phyloP scores from a whole-genome alignment of 495 filamentous ascomycete genomes.

The Aspergillus egyptiacus region DNA sequence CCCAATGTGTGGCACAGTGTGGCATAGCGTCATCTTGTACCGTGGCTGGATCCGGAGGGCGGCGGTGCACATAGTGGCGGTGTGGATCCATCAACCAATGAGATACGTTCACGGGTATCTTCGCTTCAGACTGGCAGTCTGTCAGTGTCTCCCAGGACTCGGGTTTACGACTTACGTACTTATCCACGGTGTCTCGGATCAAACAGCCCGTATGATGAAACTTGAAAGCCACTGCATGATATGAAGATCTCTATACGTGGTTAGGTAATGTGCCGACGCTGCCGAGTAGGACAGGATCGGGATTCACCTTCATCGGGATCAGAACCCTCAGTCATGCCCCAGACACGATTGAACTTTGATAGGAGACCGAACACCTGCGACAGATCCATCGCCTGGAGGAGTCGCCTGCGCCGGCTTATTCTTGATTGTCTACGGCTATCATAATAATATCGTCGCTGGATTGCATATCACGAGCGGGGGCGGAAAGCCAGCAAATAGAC shows the following conservation, averaged over 20 bases:
- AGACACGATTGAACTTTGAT: constrained; percentile 3
- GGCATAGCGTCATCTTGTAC: background rate
- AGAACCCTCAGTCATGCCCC: background rate
- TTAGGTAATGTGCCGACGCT: background rate
- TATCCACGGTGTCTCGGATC: background rate
- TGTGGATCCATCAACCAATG: background rate
- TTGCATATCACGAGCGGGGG: background rate
- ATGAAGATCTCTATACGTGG: background rate
- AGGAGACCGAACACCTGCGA: too few relatives aligned
- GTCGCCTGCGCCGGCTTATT: too few relatives aligned
- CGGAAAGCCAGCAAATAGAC: background rate
- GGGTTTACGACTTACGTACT: background rate
- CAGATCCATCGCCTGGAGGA: too few relatives aligned
- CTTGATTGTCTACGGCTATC: too few relatives aligned
- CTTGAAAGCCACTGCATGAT: background rate
- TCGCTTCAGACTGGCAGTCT: too few relatives aligned
- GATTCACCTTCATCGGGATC: background rate
- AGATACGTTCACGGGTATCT: background rate
- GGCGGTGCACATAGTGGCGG: background rate
- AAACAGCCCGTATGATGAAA: background rate
- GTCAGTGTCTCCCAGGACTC: constrained; percentile 1
- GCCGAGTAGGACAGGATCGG: background rate
- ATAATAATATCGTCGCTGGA: too few relatives aligned
- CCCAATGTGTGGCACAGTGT: background rate
- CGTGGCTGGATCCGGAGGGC: background rate